These are phyloP conservation scores for Balamuthia mandrillaris DNA, from an alignment of 208 protist species.

Conservation along the genomic window DNA sequence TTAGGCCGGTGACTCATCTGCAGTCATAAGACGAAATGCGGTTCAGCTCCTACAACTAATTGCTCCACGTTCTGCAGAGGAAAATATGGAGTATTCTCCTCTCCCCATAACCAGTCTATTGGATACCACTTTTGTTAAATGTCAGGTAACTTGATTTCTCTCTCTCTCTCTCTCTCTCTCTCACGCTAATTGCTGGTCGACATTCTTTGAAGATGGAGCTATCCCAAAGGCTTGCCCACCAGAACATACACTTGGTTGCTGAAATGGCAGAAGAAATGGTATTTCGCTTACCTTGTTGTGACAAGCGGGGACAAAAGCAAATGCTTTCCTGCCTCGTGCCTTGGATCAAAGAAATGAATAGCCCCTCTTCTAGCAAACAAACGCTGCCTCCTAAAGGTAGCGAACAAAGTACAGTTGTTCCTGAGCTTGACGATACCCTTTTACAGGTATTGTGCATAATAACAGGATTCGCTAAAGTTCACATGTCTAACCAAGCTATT, in stretches of 20 bases:
- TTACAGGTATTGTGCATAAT: too few species aligned
- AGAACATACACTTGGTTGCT: background rate
- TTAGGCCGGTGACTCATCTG: background rate
- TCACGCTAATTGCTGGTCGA: background rate
- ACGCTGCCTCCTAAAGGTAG: background rate
- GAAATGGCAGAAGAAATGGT: background rate
- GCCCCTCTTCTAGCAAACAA: background rate
- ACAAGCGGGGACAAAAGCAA: background rate
- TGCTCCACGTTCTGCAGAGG: too few species aligned
- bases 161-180: too few species aligned
- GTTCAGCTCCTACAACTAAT: slow-evolving; percentile 5
- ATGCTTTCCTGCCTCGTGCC: background rate
- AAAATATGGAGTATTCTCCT: background rate
- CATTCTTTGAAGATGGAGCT: slow-evolving; percentile 11
- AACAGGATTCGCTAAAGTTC: too few species aligned
- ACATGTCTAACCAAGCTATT: too few species aligned
- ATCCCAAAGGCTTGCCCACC: background rate
- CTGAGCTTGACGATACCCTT: too few species aligned
- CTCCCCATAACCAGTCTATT: slow-evolving; percentile 16
- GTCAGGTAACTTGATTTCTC: background rate
- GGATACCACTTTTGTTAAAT: background rate
- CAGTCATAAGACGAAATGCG: background rate
- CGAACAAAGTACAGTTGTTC: too few species aligned
- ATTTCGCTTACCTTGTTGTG: background rate
- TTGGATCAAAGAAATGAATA: slow-evolving; percentile 9